Conservation (phyloP, 345 rosid species). For the Conringia planisiliqua region DNA sequence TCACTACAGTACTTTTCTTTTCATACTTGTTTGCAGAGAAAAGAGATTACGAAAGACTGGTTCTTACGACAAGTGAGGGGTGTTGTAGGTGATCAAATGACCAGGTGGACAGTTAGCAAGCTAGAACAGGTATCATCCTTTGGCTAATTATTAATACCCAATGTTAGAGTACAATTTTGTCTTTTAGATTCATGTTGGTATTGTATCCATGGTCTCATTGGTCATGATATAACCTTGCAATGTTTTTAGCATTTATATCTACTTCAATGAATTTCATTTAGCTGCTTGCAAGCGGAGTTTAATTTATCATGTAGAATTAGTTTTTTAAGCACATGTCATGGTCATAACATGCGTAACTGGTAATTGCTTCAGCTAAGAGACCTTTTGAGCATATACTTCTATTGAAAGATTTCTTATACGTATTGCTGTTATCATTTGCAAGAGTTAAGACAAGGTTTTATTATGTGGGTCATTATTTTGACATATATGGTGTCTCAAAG, state of each 20-base stretch:
- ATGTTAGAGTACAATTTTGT: background rate
- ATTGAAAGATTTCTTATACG: background rate
- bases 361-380: background rate
- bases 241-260: background rate
- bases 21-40: slow-evolving; percentile 45
- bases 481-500: background rate
- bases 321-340: background rate
- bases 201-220: background rate
- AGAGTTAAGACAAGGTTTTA: background rate
- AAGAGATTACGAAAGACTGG: slow-evolving; percentile 50
- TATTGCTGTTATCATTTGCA: background rate
- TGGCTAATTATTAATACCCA: background rate
- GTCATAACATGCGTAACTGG: background rate
- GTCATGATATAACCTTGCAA: background rate
- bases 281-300: background rate
- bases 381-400: background rate
- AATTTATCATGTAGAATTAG: background rate
- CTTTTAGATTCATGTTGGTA: background rate
- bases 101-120: slow-evolving; percentile 46
- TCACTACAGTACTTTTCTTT: slow-evolving; percentile 24
- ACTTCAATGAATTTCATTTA: background rate
- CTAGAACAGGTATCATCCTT: slow-evolving; percentile 50
- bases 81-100: slow-evolving; percentile 62
- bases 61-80: slow-evolving; percentile 56
- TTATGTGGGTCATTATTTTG: background rate